Conservation (phyloP, 208 protist species). For the Trichomonas vaginalis region DNA sequence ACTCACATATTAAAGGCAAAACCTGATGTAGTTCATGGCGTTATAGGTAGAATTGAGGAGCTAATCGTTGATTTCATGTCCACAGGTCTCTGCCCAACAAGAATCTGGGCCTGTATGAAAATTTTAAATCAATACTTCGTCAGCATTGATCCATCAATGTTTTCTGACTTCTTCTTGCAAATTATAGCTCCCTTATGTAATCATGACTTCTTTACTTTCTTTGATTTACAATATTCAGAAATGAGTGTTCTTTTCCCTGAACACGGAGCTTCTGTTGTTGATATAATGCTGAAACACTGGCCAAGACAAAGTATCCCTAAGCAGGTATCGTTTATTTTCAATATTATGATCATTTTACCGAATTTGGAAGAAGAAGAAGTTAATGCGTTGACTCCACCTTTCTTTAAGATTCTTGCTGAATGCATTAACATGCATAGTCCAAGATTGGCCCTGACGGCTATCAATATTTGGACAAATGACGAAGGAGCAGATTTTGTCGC, state of each 20-base stretch:
- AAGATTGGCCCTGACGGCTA: not conserved
- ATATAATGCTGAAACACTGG: not conserved
- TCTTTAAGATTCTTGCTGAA: not conserved
- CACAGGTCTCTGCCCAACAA: not conserved
- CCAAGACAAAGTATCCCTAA: not conserved
- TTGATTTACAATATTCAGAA: not conserved
- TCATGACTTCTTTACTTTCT: not conserved
- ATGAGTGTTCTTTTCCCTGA: not conserved
- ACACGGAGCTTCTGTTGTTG: not conserved
- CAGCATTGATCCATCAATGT: not conserved
- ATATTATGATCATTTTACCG: not conserved
- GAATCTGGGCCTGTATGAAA: not conserved
- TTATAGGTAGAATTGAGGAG: not conserved
- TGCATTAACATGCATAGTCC: not conserved
- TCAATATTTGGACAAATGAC: not conserved
- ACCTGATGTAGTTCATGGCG: not conserved
- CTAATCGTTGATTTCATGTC: not conserved
- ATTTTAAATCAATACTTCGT: not conserved
- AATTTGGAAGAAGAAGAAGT: not conserved
- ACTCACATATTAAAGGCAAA: not conserved
- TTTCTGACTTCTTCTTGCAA: not conserved
- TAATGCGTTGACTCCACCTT: not conserved
- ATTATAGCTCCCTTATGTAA: not conserved
- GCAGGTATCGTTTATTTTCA: not conserved
- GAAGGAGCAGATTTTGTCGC: not conserved